phyloP scores from a whole-genome alignment of 192 early-diverging fungal genomes.

The Pecoramyces ruminantium region DNA sequence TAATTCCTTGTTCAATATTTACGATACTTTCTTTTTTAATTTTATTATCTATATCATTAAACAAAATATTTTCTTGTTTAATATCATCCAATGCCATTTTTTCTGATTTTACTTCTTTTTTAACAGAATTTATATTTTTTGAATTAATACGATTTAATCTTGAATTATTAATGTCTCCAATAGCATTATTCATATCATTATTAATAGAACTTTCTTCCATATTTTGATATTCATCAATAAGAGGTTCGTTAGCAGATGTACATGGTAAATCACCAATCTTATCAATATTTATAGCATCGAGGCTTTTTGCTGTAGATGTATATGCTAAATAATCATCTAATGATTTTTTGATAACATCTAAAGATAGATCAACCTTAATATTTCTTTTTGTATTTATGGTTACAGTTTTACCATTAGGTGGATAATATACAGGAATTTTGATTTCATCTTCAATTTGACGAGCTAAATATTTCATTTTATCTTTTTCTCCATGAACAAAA shows the following conservation, averaged over 20 bases:
- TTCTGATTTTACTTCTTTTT: too few relatives aligned
- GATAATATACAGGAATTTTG: neutral
- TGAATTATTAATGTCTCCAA: neutral
- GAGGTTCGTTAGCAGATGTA: neutral
- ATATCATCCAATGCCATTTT: too few relatives aligned
- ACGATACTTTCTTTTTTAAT: neutral
- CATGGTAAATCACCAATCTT: neutral
- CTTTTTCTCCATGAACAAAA: conserved; percentile 86
- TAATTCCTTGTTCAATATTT: neutral
- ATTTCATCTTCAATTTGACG: neutral
- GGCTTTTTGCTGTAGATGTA: neutral
- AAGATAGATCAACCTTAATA: neutral
- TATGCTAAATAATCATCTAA: neutral
- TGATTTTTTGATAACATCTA: neutral
- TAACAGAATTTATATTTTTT: neutral
- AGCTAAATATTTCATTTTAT: conserved; percentile 49
- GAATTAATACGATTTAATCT: neutral
- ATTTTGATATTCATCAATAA: neutral
- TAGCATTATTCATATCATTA: neutral
- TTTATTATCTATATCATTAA: neutral
- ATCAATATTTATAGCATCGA: neutral
- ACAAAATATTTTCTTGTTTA: too few relatives aligned
- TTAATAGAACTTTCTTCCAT: neutral
- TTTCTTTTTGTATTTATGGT: neutral
- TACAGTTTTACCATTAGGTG: neutral